phyloP scores from a whole-genome alignment of 305 asterid genomes.

The Fraxinus greggii region DNA sequence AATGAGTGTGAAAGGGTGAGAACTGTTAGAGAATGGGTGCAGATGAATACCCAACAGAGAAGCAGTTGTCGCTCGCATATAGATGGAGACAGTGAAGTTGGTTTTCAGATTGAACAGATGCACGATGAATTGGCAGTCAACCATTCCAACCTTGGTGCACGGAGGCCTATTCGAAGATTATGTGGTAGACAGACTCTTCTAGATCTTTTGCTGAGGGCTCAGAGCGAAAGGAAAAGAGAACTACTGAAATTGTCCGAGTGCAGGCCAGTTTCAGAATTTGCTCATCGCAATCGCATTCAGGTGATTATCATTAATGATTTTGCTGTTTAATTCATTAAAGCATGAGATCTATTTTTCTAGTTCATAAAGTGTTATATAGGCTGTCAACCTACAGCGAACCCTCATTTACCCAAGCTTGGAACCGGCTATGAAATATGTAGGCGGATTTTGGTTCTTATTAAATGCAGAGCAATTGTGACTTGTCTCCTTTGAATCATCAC shows the following conservation, averaged over 20 bases:
- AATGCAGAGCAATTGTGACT: not conserved
- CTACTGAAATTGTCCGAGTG: constrained; percentile 54
- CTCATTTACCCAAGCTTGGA: not conserved
- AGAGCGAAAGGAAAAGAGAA: constrained; percentile 65
- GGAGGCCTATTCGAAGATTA: constrained; percentile 58
- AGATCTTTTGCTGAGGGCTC: constrained; percentile 72
- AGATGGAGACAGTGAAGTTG: constrained; percentile 49
- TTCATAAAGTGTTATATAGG: not conserved
- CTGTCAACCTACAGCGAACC: not conserved
- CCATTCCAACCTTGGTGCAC: constrained; percentile 32
- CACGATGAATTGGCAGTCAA: constrained; percentile 44
- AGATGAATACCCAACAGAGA: constrained; percentile 41
- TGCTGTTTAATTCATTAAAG: constrained; percentile 21
- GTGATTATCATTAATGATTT: constrained; percentile 25
- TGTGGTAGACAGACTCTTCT: constrained; percentile 90
- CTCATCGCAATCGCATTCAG: constrained; percentile 82
- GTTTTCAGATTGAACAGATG: constrained; percentile 45
- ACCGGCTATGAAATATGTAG: not conserved
- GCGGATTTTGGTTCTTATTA: not conserved
- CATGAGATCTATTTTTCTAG: constrained; percentile 24
- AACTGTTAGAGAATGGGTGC: constrained; percentile 51
- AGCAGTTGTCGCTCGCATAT: constrained; percentile 37
- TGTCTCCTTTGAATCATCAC: not conserved
- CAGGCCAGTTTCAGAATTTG: constrained; percentile 68
- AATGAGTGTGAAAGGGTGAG: constrained; percentile 58